Evolutionary conservation across 1,284 basidiomycete genomes (phyloP), one percentile per base, ranked within the genome.

Genomic region (Ustilago lituana): DNA sequence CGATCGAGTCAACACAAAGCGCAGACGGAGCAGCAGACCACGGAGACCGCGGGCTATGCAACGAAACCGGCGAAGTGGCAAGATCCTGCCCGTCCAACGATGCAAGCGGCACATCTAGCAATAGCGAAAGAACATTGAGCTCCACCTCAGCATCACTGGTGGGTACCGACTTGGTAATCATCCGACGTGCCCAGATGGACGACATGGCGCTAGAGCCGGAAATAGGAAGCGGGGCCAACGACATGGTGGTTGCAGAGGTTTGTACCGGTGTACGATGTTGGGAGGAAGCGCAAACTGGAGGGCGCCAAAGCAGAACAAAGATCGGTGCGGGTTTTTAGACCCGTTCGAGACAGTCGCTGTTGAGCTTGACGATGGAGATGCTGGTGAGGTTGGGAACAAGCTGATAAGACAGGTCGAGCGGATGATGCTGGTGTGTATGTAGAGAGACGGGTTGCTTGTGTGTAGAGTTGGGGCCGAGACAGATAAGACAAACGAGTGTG

Each of bases 161-260:
- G 4, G 57, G 45, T 1, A 38, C 49, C 5, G 52, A 36, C 26
- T 64, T 69, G 29, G 44, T 54, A 40, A 53, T 50, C 48, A 60
- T 69, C 2, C 66, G 52, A 33, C 66, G 55, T 1, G 60, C 48
- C 66, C 66, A 69, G 33, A 69, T 60, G 20, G 59, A 61, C 24
- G 59, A 55, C 12, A 53, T 36, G 15, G 29, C 50, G 1, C 38
- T 24, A 17, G n/a, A n/a, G n/a, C 26, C 46, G 1, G 58, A 36
- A 10, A 39, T 23, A 5, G 46, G 46, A 14, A 49, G 53, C 8
- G 43, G 26, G 1, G 55, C 12, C n/a, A 54, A 58, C 19, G 59
- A 49, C 54, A 58, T 68, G n/a, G 6, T 39, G 17, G 5, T 10
- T 20, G 15, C 19, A 32, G 23, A 23, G 49, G 46, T 11, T 20